phyloP scores from a whole-genome alignment of 2,329 filamentous ascomycete genomes.

The Plectosphaerella plurivora region DNA sequence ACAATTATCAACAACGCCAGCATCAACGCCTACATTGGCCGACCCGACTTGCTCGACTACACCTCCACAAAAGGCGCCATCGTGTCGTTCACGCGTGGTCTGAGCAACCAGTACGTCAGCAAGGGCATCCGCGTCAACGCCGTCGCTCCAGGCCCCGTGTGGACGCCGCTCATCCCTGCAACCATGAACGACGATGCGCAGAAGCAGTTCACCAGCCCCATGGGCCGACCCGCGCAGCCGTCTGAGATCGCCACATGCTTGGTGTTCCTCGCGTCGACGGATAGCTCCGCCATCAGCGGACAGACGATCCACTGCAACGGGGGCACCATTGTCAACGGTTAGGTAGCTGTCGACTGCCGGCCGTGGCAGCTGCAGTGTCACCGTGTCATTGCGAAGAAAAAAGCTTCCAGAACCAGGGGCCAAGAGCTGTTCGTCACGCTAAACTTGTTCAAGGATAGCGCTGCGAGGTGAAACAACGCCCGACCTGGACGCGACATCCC shows the following conservation, averaged over 20 bases:
- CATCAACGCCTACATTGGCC: constrained; percentile 78
- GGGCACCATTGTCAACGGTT: constrained; percentile 44
- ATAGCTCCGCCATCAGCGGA: constrained; percentile 70
- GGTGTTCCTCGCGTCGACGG: constrained; percentile 72
- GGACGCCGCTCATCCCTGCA: constrained; percentile 70
- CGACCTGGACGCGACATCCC: constrained; percentile 1
- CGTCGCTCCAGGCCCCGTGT: constrained; percentile 74
- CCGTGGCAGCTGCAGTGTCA: not conserved
- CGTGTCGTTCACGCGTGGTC: constrained; percentile 70
- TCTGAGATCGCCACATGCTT: constrained; percentile 79
- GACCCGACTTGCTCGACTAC: constrained; percentile 77
- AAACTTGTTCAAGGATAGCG: not conserved
- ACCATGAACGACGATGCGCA: constrained; percentile 69
- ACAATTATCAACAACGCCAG: constrained; percentile 84
- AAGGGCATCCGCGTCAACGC: constrained; percentile 74
- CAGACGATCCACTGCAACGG: constrained; percentile 58
- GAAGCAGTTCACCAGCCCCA: constrained; percentile 68
- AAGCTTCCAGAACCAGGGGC: no score
- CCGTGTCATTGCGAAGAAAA: no score
- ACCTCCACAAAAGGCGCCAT: constrained; percentile 77
- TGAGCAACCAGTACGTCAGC: constrained; percentile 69
- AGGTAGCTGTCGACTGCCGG: constrained; percentile 9
- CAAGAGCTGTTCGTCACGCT: not conserved
- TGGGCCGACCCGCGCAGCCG: constrained; percentile 74
- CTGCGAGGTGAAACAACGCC: not conserved